phyloP scores from a whole-genome alignment of 2,329 filamentous ascomycete species.

The Penicillium sp. region DNA sequence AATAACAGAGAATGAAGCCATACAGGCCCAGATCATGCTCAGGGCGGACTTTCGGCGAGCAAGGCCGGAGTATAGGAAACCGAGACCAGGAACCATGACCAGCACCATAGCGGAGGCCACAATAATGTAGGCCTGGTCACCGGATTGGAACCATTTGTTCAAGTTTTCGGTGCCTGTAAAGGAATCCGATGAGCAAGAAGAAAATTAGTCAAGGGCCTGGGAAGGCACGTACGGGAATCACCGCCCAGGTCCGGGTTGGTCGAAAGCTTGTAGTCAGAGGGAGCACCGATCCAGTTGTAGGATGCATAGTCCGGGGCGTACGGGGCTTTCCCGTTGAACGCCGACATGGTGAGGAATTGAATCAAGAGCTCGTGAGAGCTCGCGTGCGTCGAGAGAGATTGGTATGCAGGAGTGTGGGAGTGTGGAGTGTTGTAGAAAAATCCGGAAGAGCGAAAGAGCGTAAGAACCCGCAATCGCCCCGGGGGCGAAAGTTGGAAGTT shows the following conservation, averaged over 20 bases:
- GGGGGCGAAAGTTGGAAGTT: conserved; percentile 1
- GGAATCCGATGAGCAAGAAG: conserved; percentile 9
- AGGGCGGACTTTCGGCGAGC: conserved; percentile 96
- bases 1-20: conserved; percentile 86
- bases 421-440: neutral
- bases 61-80: conserved; percentile 95
- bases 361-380: conserved; percentile 7
- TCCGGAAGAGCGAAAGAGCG: neutral
- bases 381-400: conserved; percentile 1
- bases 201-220: neutral
- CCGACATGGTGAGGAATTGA: conserved; percentile 46
- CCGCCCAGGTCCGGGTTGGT: conserved; percentile 62
- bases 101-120: conserved; percentile 89
- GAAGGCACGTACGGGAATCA: conserved; percentile 63
- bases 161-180: conserved; percentile 70
- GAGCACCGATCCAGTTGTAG: conserved; percentile 47
- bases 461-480: neutral
- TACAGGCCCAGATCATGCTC: conserved; percentile 94
- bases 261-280: conserved; percentile 38
- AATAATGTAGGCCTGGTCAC: conserved; percentile 92
- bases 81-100: conserved; percentile 94
- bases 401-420: neutral
- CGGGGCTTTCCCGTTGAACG: conserved; percentile 27
- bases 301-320: conserved; percentile 44
- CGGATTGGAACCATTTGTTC: conserved; percentile 92